Conservation (phyloP, 78 protist species). For the Capsaspora owczarzaki region DNA sequence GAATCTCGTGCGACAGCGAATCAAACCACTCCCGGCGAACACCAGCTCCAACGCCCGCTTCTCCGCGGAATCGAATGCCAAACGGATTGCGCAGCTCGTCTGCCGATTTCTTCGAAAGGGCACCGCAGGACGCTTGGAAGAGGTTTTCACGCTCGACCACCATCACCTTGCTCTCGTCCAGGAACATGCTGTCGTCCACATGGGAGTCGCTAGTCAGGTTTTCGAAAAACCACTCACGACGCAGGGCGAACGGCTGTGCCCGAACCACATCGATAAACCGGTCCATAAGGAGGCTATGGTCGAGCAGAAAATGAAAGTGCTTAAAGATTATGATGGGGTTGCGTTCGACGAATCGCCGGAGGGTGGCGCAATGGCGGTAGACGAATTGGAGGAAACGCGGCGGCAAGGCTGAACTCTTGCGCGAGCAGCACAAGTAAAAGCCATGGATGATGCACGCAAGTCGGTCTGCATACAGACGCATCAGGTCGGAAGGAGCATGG, state of each 20-base stretch:
- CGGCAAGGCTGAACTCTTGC: background rate
- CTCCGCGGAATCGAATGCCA: background rate
- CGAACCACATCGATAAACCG: background rate
- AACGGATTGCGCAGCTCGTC: background rate
- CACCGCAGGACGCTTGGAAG: background rate
- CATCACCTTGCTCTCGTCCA: background rate
- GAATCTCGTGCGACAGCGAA: conserved; percentile 25
- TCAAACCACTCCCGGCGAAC: conserved; percentile 58
- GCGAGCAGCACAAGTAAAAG: background rate
- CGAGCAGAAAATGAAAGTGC: background rate
- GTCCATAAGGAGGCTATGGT: background rate
- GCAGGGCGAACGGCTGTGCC: background rate
- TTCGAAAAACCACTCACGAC: conserved; percentile 5
- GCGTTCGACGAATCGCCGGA: background rate
- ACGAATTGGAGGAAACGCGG: background rate
- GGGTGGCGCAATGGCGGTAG: background rate
- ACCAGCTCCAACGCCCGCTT: background rate
- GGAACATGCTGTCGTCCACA: background rate
- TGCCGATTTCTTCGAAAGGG: background rate
- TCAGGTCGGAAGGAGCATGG: background rate
- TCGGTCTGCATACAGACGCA: background rate
- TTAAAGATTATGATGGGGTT: background rate
- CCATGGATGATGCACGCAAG: background rate
- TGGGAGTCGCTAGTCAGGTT: background rate
- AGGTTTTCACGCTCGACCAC: background rate